Evolutionary conservation across 2,329 filamentous ascomycete genomes (phyloP).

Genomic region (Podosphaera xanthii): DNA sequence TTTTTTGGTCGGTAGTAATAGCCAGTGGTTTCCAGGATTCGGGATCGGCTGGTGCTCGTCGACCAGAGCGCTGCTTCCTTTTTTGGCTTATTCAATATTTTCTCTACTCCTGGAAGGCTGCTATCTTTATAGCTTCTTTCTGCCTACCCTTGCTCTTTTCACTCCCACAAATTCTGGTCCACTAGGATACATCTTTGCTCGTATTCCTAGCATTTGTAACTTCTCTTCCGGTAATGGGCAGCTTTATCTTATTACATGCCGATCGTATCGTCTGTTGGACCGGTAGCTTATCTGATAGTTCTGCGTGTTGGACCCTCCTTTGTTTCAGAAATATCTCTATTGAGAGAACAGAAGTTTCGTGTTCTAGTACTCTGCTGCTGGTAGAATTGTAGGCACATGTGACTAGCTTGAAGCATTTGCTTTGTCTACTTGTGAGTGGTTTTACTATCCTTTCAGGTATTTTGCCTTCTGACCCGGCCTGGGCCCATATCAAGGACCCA

Average conservation of each 20-base stretch:
- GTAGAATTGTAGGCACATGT: not conserved
- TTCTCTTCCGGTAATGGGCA: not conserved
- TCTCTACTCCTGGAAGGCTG: not conserved
- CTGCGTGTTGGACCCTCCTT: not conserved
- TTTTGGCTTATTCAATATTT: not conserved
- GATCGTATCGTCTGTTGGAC: not conserved
- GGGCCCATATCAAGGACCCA: not conserved
- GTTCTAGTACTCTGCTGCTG: not conserved
- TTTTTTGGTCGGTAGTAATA: not conserved
- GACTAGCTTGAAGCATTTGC: not conserved
- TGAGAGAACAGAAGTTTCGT: not conserved
- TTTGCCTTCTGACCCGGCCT: not conserved
- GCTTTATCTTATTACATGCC: not conserved
- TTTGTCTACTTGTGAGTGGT: not conserved
- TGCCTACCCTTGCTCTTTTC: not conserved
- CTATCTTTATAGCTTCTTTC: not conserved
- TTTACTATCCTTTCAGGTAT: no score
- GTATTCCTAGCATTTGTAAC: not conserved
- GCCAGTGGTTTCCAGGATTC: not conserved
- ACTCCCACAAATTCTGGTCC: not conserved
- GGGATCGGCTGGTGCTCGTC: not conserved
- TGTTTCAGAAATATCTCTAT: not conserved
- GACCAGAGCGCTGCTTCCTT: not conserved
- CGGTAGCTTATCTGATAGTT: not conserved
- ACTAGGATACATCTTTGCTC: not conserved